phyloP scores from a whole-genome alignment of 179 eudicot species.

The Beta lomatogona region DNA sequence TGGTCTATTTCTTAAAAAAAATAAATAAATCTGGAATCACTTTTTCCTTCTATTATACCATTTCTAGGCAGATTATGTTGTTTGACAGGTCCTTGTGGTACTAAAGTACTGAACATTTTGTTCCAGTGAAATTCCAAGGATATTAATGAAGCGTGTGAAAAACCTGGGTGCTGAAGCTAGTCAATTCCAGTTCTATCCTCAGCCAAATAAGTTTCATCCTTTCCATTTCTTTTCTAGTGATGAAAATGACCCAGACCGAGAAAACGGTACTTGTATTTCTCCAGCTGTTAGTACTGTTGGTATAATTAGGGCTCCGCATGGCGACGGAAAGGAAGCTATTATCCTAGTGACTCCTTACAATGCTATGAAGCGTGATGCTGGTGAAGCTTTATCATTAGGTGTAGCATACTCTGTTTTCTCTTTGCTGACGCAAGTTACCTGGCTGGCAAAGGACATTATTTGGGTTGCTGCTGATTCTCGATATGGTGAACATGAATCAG shows the following conservation, averaged over 20 bases:
- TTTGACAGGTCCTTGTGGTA: not conserved
- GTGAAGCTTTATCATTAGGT: constrained; percentile 79
- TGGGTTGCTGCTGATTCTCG: constrained; percentile 97
- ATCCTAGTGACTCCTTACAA: constrained; percentile 92
- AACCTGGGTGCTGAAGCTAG: constrained; percentile 85
- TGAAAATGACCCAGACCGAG: constrained; percentile 46
- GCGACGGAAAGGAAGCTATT: constrained; percentile 97
- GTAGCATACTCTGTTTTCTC: constrained; percentile 79
- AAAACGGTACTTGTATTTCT: constrained; percentile 53
- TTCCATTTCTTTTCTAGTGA: constrained; percentile 76
- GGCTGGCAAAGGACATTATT: constrained; percentile 96
- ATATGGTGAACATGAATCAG: constrained; percentile 82
- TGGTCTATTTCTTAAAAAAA: not conserved
- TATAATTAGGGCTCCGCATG: constrained; percentile 92
- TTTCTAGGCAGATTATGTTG: not conserved
- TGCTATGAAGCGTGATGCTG: constrained; percentile 46
- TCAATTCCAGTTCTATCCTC: constrained; percentile 65
- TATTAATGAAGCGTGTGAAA: constrained; percentile 56
- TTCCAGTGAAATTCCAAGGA: constrained; percentile 65
- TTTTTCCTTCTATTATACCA: not conserved
- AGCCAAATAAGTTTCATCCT: constrained; percentile 65
- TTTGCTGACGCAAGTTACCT: constrained; percentile 72
- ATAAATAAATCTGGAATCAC: not conserved
- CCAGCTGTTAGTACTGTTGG: constrained; percentile 79
- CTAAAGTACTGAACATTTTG: not conserved